Evolutionary conservation across 768 basidiomycete species (phyloP).

Genomic region (Coprinellus micaceus): DNA sequence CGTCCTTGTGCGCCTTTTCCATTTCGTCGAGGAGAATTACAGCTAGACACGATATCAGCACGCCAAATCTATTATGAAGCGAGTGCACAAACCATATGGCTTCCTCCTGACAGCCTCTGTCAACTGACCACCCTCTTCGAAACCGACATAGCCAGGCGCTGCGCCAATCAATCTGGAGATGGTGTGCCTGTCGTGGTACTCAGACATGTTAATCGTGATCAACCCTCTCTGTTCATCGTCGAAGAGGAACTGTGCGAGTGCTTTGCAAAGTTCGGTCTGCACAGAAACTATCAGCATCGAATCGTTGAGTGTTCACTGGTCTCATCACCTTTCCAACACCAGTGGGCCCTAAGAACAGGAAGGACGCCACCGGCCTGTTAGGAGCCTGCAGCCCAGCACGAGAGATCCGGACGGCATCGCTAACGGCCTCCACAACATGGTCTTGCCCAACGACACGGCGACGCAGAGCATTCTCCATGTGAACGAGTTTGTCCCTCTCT

Average conservation of each 20-base stretch:
- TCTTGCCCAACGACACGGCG: slow-evolving; percentile 87
- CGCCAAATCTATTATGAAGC: background rate
- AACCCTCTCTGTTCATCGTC: slow-evolving; percentile 84
- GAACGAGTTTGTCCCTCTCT: slow-evolving; percentile 84
- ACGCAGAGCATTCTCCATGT: slow-evolving; percentile 83
- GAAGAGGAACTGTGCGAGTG: slow-evolving; percentile 84
- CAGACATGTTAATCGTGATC: slow-evolving; percentile 97
- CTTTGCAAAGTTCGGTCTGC: slow-evolving; percentile 87
- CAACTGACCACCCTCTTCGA: slow-evolving; percentile 86
- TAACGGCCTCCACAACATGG: slow-evolving; percentile 79
- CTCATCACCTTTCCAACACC: slow-evolving; percentile 73
- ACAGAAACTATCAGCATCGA: background rate
- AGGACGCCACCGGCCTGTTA: slow-evolving; percentile 86
- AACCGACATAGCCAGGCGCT: slow-evolving; percentile 90
- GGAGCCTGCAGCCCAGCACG: slow-evolving; percentile 88
- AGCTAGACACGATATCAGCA: slow-evolving; percentile 28
- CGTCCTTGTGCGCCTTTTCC: slow-evolving; percentile 95
- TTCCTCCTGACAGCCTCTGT: slow-evolving; percentile 91
- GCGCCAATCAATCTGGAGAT: slow-evolving; percentile 89
- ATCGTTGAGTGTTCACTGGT: background rate
- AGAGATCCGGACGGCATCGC: slow-evolving; percentile 89
- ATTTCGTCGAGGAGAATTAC: slow-evolving; percentile 83
- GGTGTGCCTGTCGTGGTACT: slow-evolving; percentile 91
- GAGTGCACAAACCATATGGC: slow-evolving; percentile 57
- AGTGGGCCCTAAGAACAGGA: slow-evolving; percentile 87